Evolutionary conservation across 1,139 yeast genomes (phyloP).

Genomic region (Suhomyces guaymorum): DNA sequence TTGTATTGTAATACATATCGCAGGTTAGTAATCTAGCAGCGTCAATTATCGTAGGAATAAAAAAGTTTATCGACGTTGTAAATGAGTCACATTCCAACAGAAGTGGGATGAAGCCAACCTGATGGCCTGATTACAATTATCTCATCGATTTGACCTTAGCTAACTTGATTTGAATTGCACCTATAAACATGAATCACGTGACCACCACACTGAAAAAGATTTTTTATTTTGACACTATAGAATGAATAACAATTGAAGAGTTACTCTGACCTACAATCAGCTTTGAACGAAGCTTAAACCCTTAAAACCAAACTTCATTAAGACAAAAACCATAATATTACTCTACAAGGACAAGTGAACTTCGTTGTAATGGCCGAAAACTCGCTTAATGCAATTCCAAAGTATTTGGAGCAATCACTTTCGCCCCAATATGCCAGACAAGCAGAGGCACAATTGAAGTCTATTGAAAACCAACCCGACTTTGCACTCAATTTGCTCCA

Average conservation of each 20-base stretch:
- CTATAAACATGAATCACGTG: constrained; percentile 1
- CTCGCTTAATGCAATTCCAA: constrained; percentile 45
- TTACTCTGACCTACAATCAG: not conserved
- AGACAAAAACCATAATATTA: too few relatives aligned
- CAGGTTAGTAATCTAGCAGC: not conserved
- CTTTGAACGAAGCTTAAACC: not conserved
- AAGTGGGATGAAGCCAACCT: too few relatives aligned
- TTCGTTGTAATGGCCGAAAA: constrained; percentile 37
- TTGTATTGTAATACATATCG: not conserved
- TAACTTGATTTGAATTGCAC: too few relatives aligned
- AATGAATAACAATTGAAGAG: not conserved
- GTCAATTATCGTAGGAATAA: too few relatives aligned
- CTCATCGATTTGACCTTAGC: too few relatives aligned
- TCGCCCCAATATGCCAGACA: constrained; percentile 55
- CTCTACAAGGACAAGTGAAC: too few relatives aligned
- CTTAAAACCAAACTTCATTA: too few relatives aligned
- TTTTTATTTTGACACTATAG: not conserved
- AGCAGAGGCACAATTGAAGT: constrained; percentile 60
- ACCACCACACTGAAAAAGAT: not conserved
- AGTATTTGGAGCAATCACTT: constrained; percentile 51
- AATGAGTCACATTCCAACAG: too few relatives aligned
- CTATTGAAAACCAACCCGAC: constrained; percentile 66
- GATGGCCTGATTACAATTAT: too few relatives aligned
- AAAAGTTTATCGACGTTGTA: too few relatives aligned
- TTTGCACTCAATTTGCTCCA: constrained; percentile 76